A percentile compares a stretch with the other conserved stretches of the same genome.
Evolutionary conservation across 176 grass and related monocot species (phyloP).

Genomic region (Eleusine indica): DNA sequence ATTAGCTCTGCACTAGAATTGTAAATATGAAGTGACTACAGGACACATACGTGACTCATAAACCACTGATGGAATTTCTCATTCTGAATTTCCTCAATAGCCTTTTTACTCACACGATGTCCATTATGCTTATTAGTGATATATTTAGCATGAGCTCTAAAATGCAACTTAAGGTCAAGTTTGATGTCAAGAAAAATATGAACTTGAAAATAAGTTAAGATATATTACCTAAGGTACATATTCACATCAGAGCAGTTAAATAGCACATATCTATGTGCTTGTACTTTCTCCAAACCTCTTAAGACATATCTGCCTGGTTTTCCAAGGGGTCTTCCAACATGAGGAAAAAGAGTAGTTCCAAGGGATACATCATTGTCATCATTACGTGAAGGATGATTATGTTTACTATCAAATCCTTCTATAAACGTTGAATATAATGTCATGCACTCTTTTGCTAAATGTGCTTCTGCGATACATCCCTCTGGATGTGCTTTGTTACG

Average conservation of each 20-base stretch:
- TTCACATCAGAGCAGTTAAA: slow-evolving; percentile 25
- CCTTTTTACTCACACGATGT: too few species aligned
- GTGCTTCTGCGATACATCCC: slow-evolving; percentile 33
- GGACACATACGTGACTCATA: slow-evolving; percentile 16
- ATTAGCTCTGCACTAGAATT: too few species aligned
- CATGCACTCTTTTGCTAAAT: slow-evolving; percentile 27
- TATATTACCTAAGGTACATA: slow-evolving; percentile 27
- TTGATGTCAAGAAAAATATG: neutral
- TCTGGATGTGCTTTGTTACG: slow-evolving; percentile 32
- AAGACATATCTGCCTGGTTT: slow-evolving; percentile 8
- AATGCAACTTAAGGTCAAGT: neutral
- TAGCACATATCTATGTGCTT: slow-evolving; percentile 37
- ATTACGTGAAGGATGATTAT: neutral
- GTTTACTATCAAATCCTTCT: neutral
- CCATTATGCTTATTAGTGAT: neutral
- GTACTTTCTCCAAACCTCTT: slow-evolving; percentile 8
- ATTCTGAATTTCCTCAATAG: neutral
- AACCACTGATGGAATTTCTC: slow-evolving; percentile 26
- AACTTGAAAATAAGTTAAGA: neutral
- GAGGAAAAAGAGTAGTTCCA: neutral
- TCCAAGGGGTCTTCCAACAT: neutral
- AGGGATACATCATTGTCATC: neutral
- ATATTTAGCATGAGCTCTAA: slow-evolving; percentile 7
- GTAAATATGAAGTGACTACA: neutral
- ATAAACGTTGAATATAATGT: slow-evolving; percentile 24